Percentiles rank a stretch among this genome's conserved stretches.
Conservation (phyloP, 805 yeast genomes). For the Schwanniomyces sp. region DNA sequence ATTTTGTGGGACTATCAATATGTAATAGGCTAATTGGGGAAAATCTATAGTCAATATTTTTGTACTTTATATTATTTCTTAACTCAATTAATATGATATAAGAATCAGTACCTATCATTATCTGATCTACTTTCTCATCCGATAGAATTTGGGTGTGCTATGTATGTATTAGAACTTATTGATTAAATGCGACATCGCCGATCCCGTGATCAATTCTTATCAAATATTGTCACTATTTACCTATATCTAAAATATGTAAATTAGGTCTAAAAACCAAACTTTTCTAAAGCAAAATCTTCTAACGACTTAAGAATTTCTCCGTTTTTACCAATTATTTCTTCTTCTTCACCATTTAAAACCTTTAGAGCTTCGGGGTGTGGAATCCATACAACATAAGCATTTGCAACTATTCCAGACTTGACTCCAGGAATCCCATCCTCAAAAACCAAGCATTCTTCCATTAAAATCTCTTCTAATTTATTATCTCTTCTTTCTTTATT, state of each 20-base stretch:
- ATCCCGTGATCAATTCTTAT: neutral
- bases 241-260: neutral
- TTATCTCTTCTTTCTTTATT: conserved; percentile 51
- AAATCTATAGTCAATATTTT: conserved; percentile 27
- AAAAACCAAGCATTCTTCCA: conserved; percentile 83
- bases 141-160: neutral
- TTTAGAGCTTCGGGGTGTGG: conserved; percentile 77
- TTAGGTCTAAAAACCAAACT: conserved; percentile 10
- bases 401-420: conserved; percentile 76
- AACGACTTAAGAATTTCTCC: conserved; percentile 60
- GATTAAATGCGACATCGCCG: neutral
- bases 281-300: conserved; percentile 45
- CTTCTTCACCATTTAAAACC: conserved; percentile 51
- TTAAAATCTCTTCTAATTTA: conserved; percentile 49
- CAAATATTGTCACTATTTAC: neutral
- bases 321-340: conserved; percentile 49
- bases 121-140: neutral
- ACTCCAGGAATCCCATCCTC: conserved; percentile 98
- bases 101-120: conserved; percentile 43
- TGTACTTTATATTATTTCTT: neutral
- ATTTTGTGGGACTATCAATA: conserved; percentile 14
- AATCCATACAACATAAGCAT: conserved; percentile 89
- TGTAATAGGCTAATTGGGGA: conserved; percentile 28
- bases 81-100: conserved; percentile 36
- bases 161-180: neutral